Conservation (phyloP, 352 stramenopile genomes). For the Globisporangium parvum region DNA sequence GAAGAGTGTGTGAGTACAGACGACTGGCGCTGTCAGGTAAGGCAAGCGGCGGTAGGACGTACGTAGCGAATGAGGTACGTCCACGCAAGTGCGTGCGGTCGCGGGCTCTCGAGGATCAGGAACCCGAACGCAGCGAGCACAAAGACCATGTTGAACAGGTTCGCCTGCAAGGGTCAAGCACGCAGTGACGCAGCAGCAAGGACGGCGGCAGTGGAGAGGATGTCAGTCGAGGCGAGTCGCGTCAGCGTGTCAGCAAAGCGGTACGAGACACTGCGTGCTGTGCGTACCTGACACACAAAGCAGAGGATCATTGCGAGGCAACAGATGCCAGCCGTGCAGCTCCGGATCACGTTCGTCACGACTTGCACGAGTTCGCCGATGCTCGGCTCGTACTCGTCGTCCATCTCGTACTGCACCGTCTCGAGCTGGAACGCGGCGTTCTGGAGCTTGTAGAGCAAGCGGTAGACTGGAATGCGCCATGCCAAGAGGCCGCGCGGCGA, state of each 20-base stretch:
- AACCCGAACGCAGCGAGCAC: constrained; percentile 65
- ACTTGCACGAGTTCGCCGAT: constrained; percentile 51
- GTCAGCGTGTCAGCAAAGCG: neutral
- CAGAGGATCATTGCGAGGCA: constrained; percentile 59
- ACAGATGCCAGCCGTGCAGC: constrained; percentile 50
- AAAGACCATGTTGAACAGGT: constrained; percentile 78
- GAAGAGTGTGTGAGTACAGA: neutral
- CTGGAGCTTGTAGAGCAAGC: constrained; percentile 58
- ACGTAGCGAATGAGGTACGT: constrained; percentile 79
- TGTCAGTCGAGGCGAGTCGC: constrained; percentile 3
- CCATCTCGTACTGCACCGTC: constrained; percentile 61
- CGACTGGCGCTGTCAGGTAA: no score
- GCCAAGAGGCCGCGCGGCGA: constrained; percentile 20
- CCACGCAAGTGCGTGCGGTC: constrained; percentile 55
- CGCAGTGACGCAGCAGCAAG: neutral
- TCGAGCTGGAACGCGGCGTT: constrained; percentile 71
- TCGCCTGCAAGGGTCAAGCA: constrained; percentile 29
- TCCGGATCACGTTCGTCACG: constrained; percentile 58
- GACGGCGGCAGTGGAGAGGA: neutral
- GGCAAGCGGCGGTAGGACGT: constrained; percentile 15
- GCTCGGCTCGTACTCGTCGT: constrained; percentile 70
- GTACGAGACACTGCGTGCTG: neutral
- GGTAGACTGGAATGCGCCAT: constrained; percentile 66
- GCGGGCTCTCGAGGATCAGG: constrained; percentile 68
- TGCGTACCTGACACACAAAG: constrained; percentile 67